phyloP scores from a whole-genome alignment of 768 basidiomycete genomes.

The Calocera cornea region DNA sequence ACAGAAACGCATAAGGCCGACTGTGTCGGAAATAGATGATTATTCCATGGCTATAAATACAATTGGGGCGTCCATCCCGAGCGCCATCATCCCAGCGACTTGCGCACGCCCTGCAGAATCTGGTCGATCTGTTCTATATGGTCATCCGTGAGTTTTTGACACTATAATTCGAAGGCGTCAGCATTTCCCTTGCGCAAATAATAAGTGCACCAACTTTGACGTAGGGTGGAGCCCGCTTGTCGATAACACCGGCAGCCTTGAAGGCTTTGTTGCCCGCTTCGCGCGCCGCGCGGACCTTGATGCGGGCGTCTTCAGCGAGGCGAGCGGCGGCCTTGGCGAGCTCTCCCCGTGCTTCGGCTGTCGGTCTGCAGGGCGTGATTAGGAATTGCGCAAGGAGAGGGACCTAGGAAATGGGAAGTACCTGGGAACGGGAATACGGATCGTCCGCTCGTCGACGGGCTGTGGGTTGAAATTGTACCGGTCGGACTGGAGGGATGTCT shows the following conservation, averaged over 20 bases:
- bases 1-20: no score
- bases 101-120: conserved; percentile 34
- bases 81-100: conserved; percentile 3
- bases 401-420: conserved; percentile 21
- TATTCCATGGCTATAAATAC: no score
- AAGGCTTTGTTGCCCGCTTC: conserved; percentile 53
- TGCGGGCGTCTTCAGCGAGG: conserved; percentile 60
- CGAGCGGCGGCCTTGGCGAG: conserved; percentile 43
- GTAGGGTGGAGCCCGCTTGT: conserved; percentile 54
- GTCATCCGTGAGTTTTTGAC: conserved; percentile 57
- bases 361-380: conserved; percentile 38
- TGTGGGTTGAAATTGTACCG: conserved; percentile 66
- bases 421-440: conserved; percentile 73
- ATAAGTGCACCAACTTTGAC: conserved; percentile 41
- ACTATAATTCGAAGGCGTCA: conserved; percentile 31
- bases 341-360: conserved; percentile 52
- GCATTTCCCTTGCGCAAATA: background rate
- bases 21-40: no score
- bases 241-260: conserved; percentile 32
- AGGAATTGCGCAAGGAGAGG: conserved; percentile 3
- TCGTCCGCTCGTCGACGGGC: conserved; percentile 50
- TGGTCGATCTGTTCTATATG: conserved; percentile 54
- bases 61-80: no score
- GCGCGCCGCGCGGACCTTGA: conserved; percentile 61
- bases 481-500: conserved; percentile 61